Evolutionary conservation across 1,284 basidiomycete genomes (phyloP).

Genomic region (Austropuccinia psidii): DNA sequence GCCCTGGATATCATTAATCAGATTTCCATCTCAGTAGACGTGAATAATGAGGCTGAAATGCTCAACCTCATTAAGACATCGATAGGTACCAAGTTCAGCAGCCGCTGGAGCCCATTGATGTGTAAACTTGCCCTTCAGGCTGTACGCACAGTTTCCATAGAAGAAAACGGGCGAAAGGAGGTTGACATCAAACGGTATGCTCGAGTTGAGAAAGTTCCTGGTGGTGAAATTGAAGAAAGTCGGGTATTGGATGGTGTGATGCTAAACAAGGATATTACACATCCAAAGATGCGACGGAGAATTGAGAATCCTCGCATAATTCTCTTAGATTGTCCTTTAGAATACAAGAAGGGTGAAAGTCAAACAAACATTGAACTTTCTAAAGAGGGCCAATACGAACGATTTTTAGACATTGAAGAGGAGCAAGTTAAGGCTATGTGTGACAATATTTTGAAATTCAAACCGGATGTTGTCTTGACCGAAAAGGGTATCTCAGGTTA

Average conservation of each 20-base stretch:
- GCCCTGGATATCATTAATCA: constrained; percentile 77
- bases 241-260: constrained; percentile 82
- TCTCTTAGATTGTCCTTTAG: constrained; percentile 87
- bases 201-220: constrained; percentile 92
- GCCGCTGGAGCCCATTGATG: constrained; percentile 95
- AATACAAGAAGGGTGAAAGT: constrained; percentile 98
- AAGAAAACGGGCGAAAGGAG: constrained; percentile 61
- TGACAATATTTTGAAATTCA: constrained; percentile 80
- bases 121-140: constrained; percentile 88
- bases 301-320: constrained; percentile 86
- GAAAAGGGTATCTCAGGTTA: constrained; percentile 94
- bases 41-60: constrained; percentile 81
- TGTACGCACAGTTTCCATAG: constrained; percentile 67
- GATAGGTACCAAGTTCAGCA: constrained; percentile 98
- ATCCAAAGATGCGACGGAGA: constrained; percentile 88
- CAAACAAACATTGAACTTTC: constrained; percentile 99
- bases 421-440: constrained; percentile 90
- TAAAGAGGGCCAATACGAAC: constrained; percentile 86
- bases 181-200: constrained; percentile 98
- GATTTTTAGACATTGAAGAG: constrained; percentile 91
- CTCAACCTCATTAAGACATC: constrained; percentile 94
- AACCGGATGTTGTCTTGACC: constrained; percentile 89
- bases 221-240: constrained; percentile 92
- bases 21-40: constrained; percentile 85
- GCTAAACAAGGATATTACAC: constrained; percentile 98